Base-by-base conservation (phyloP, 116 monocot species). In the Dioscorea cayenensis region DNA sequence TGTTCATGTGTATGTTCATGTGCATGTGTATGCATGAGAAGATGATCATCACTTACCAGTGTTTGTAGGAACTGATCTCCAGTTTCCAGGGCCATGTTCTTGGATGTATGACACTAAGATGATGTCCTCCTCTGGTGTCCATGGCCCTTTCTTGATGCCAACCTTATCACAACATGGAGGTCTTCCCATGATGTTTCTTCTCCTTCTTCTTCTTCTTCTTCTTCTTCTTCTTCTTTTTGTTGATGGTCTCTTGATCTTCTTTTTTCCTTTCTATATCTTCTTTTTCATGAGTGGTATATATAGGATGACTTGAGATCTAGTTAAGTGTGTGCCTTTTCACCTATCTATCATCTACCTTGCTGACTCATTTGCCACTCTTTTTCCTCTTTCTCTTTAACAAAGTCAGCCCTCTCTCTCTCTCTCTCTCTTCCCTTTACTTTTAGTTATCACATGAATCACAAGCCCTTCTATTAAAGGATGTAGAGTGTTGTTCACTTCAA, bases 41-140 rank as follows among this genome's bases (percentile, higher is more conserved):
- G 32, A 32, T 32, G 32, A 32, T 32, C 32, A 32, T 32, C 32
- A 32, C 25, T 67, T 22, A 90, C 86, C 90, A 18, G 87, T 80
- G 67, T 90, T 87, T 43, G 76, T 80, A 14, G 87, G 90, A 5
- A 90, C 84, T 8, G 74, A 73, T 63, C 82, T 70, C 90, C 90
- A 90, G 72, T 90, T 90, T 21, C 82, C 83, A 49, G 87, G 84
- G 4, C 90, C 90, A 71, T 87, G 81, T 36, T 87, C 80, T 36
- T 90, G 87, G 43, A 87, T 78, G 80, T 87, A 90, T 43, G 87
- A 86, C 12, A 90, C 80, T 65, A 90, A 55, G 73, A 90, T 83
- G 74, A 84, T 79, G 69, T 90, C 90, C 67, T 90, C 90, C 72
- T 90, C 82, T 5, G 83, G 86, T n/a, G 84, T 90, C 90, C 90